Evolutionary conservation across 371 early-diverging fungal species (phyloP).

Genomic region (Mucor saturninus): DNA sequence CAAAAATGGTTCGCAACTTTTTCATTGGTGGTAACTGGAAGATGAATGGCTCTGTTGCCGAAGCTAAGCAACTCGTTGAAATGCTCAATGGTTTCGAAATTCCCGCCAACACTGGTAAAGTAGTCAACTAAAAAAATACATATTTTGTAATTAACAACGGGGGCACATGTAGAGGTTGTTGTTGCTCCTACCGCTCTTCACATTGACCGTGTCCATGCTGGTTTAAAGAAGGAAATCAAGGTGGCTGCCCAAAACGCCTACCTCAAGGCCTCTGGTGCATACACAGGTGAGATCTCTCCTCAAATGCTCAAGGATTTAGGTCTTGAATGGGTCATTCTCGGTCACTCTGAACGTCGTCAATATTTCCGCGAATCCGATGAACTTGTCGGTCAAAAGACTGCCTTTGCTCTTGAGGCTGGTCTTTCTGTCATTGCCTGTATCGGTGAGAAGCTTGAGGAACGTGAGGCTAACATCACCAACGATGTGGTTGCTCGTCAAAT

Average conservation of each 20-base stretch:
- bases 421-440: conserved; percentile 96
- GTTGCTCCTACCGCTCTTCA: conserved; percentile 97
- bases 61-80: conserved; percentile 75
- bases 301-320: conserved; percentile 96
- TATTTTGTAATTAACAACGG: not conserved
- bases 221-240: conserved; percentile 80
- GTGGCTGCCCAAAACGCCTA: conserved; percentile 98
- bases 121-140: not conserved
- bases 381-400: conserved; percentile 87
- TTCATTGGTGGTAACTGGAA: conserved; percentile 93
- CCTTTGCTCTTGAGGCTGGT: conserved; percentile 86
- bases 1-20: conserved; percentile 67
- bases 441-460: conserved; percentile 96
- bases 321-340: conserved; percentile 96
- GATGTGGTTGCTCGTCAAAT: conserved; percentile 92
- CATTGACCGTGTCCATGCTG: conserved; percentile 80
- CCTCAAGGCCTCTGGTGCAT: conserved; percentile 89
- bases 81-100: conserved; percentile 73
- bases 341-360: conserved; percentile 99
- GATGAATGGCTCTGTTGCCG: conserved; percentile 90
- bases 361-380: conserved; percentile 92
- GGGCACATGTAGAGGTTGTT: conserved; percentile 81
- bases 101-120: conserved; percentile 49
- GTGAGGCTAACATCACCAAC: conserved; percentile 87
- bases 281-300: conserved; percentile 98